A percentile compares a stretch with the other conserved stretches of the same genome.
phyloP scores from a whole-genome alignment of 257 asterid genomes.

The Solanum bulbocastanum region DNA sequence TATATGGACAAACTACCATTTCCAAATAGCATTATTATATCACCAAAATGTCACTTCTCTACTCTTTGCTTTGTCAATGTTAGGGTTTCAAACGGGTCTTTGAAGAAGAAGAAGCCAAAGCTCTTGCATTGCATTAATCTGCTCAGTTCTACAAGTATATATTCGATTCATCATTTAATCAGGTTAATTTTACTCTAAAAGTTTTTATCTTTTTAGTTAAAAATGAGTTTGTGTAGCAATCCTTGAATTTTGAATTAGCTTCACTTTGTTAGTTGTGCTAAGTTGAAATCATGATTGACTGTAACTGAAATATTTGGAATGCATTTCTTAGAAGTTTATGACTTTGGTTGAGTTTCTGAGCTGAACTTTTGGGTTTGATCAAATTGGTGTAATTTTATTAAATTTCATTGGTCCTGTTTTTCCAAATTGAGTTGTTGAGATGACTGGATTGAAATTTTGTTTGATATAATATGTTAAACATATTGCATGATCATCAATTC shows the following conservation, averaged over 20 bases:
- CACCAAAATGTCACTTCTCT: background rate
- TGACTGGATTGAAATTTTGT: background rate
- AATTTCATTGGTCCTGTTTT: background rate
- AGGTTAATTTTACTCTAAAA: conserved; percentile 27
- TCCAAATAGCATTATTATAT: background rate
- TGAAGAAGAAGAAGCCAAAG: conserved; percentile 1
- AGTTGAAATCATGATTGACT: background rate
- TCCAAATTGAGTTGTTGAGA: background rate
- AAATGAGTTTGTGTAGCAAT: background rate
- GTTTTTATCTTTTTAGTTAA: background rate
- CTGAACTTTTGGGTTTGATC: background rate
- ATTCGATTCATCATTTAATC: conserved; percentile 16
- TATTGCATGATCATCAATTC: background rate
- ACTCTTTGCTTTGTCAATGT: conserved; percentile 2
- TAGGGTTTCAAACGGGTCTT: conserved; percentile 18
- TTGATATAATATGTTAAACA: background rate
- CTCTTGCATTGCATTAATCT: conserved; percentile 7
- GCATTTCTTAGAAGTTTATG: background rate
- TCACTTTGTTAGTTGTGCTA: background rate
- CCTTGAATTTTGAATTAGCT: background rate
- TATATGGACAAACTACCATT: background rate
- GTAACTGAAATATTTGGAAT: background rate
- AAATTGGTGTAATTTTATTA: background rate
- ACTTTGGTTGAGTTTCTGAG: background rate
- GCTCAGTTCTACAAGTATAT: background rate